Base-by-base conservation (phyloP, 495 filamentous ascomycete species). In the Thermothielavioides terrestris region DNA sequence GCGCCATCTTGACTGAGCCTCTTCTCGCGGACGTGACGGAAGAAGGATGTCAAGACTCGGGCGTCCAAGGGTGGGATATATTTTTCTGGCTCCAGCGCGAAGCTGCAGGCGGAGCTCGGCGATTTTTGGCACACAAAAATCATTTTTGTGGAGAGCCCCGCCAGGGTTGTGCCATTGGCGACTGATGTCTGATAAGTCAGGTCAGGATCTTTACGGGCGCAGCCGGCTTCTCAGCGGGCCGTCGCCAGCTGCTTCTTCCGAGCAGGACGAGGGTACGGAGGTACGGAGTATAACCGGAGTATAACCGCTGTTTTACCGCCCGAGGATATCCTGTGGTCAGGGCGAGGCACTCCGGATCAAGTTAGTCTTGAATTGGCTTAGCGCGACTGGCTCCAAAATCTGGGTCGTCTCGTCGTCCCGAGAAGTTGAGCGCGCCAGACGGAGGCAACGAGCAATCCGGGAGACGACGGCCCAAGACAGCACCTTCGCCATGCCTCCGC, bases 1-100 rank as follows among this genome's bases (percentile, higher is more conserved):
- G 88, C 67, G 91, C 88, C 91, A 96, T 96, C 70, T 80, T 88
- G 78, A 78, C 70, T 72, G 76, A 73, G 58, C 74, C 63, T 57
- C 63, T 57, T 61, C 57, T 73, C 62, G 46, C 57, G 59, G 62
- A 58, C 59, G 63, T 65, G 70, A 65, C 61, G 67, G 71, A 64
- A 66, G 74, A 68, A 72, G 68, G 63, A 60, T 69, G 76, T 77
- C 74, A 54, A 58, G 77, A 73, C 49, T 46, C 49, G 52, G 59
- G 52, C 61, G 61, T 54, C 46, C 30, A 5, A 31, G 56, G 53
- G 54, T 36, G 60, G 59, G 51, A 58, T 45, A 54, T 46, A 38
- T 59, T 65, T 64, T 65, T 61, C 65, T 56, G 42, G 46, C 39
- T 17, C 40, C 18, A 14, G 49, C 42, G 50, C 53, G 53, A 58